Evolutionary conservation across 78 protist species (phyloP), one percentile per base, ranked within the genome.

Genomic region (Dictyostelium purpureum): DNA sequence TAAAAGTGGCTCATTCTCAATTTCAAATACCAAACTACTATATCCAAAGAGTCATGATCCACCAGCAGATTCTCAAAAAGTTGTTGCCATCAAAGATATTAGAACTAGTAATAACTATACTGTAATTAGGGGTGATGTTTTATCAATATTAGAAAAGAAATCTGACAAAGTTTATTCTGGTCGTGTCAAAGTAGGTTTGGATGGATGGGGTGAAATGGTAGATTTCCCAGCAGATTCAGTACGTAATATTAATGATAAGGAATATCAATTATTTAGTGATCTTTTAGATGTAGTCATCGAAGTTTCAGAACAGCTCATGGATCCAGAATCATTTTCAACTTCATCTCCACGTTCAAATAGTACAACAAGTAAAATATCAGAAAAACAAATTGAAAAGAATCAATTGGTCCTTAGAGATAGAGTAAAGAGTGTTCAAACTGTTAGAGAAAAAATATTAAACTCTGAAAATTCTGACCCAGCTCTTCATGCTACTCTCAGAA

Each of bases 191-290:
- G 71, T 49, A 26, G 92, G 92, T n/a, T 38, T 85, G n/a, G 92
- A 85, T 73, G 92, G 92, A 2, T 85, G 92, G 92, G 69, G 92
- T 35, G 92, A 85, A 5, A 51, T 35, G 4, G 57, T 63, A 0
- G 92, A 85, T n/a, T 85, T 85, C 14, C 92, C 92, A 42, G 26
- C n/a, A 4, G 76, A 57, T 14, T 18, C 45, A 1, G 57, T 85
- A n/a, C 11, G 92, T 12, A 6, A 59, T 5, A 77, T 85, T n/a
- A 10, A 38, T 2, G 57, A 73, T 0, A 7, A 31, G 6, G 92
- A 85, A 26, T 85, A 85, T 35, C n/a, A 26, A 12, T 12, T 85
- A 7, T 57, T 71, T 18, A 65, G 82, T 42, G 80, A 85, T 38
- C 56, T 85, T 1, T 26, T 74, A 71, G 82, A 85, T 35, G 43